Base-by-base conservation (phyloP, 2,329 filamentous ascomycete species). In the Tolypocladium tropicale region DNA sequence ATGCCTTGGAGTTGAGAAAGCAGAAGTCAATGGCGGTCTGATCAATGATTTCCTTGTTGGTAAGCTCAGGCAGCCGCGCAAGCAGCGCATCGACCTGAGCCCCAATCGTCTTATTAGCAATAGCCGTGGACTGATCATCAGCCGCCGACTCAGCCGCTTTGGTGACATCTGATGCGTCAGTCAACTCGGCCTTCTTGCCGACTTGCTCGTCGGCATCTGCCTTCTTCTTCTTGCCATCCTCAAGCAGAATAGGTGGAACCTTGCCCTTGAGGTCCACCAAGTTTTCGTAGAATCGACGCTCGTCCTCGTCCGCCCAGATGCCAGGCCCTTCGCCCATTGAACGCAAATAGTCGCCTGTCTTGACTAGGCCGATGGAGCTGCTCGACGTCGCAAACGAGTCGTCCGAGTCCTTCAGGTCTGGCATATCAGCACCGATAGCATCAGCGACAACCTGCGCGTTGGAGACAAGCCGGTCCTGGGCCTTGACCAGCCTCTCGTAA, bases 271-370 rank as follows among this genome's bases (percentile, higher is more conserved):
- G 76, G 67, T 99, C 94, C 14, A 95, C 88, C 12, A 99, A 73
- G 61, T 96, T 97, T 75, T 99, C 94, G 73, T 99, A 99, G 70
- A 99, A 99, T 58, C 94, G 89, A 58, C 94, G 85, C 72, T 99
- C 93, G 55, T 99, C 94, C 67, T 99, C 94, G 64, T 99, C 94
- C 74, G 96, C 92, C 94, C 94, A 99, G 60, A 99, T 97, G 0
- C 94, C 94, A 28, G 92, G 83, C 23, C 91, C 92, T 57, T 97
- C 93, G 25, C 86, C 88, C 68, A 95, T 89, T 14, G 91, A 92
- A 39, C 90, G 88, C 41, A 97, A 78, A 66, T 96, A 97, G 63
- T 97, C 93, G 0, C 90, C 90, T 12, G 92, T 88, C 73, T 96
- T 97, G 63, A 97, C 88, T 41, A 97, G 81, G 36, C 94, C 94